Percentiles rank a stretch among this genome's conserved stretches.
Evolutionary conservation across 2,329 filamentous ascomycete species (phyloP).

Genomic region (Blastomyces silverae): DNA sequence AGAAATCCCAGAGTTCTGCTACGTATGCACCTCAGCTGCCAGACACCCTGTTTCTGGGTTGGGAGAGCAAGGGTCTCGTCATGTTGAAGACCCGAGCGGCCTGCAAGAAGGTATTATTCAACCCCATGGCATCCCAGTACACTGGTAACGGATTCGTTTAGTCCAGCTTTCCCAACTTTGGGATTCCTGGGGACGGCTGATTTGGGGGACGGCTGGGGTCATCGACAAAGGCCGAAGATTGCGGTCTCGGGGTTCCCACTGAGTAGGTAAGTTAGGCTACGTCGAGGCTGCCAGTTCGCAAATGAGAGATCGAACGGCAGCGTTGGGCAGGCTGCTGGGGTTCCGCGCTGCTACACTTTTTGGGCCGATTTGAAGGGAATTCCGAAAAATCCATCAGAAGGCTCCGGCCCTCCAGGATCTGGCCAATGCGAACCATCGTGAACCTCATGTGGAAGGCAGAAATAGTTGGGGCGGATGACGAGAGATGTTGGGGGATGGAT

Average conservation of each 20-base stretch:
- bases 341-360: background rate
- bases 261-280: too few species aligned
- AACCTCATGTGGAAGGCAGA: background rate
- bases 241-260: background rate
- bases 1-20: background rate
- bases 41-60: background rate
- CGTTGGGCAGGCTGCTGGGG: background rate
- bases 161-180: conserved; percentile 1
- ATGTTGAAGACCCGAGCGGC: background rate
- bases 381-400: background rate
- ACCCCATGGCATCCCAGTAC: conserved; percentile 7
- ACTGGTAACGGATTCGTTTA: conserved; percentile 12
- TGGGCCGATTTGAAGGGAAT: background rate
- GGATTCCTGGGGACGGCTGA: background rate
- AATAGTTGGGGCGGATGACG: background rate
- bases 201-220: background rate
- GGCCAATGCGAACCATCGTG: background rate
- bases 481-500: background rate
- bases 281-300: too few species aligned
- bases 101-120: background rate
- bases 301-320: too few species aligned
- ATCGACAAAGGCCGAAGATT: background rate
- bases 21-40: background rate
- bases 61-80: background rate
- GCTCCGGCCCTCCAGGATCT: background rate